Conservation (phyloP, 1,284 basidiomycete species). For the Athelia sp. region DNA sequence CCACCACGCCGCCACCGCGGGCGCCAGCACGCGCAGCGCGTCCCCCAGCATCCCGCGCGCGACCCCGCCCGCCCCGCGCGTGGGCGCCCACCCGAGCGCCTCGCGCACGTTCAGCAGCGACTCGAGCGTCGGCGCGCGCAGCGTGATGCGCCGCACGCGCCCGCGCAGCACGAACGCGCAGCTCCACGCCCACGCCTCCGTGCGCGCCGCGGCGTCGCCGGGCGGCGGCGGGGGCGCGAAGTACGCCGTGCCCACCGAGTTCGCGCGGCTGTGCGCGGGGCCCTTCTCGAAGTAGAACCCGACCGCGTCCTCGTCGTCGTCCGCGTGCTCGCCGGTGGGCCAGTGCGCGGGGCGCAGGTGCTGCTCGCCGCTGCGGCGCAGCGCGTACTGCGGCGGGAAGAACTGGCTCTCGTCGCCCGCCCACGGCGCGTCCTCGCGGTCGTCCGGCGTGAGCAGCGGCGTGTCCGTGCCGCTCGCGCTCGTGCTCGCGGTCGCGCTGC, state of each 20-base stretch:
- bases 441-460: not conserved
- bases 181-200: constrained; percentile 13
- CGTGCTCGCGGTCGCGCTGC: no score
- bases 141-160: constrained; percentile 19
- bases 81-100: constrained; percentile 8
- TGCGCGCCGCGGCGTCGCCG: not conserved
- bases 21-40: constrained; percentile 30
- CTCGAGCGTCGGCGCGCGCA: constrained; percentile 13
- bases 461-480: not conserved
- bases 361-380: no score
- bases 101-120: not conserved
- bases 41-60: constrained; percentile 27
- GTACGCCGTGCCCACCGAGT: no score
- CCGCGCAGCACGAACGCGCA: constrained; percentile 23
- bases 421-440: not conserved
- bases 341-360: not conserved
- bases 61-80: constrained; percentile 16
- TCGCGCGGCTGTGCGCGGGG: no score
- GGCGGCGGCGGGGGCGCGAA: constrained; percentile 16
- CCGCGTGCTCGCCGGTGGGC: no score
- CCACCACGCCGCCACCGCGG: constrained; percentile 21
- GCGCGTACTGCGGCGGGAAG: not conserved
- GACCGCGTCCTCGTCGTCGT: no score
- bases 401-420: not conserved
- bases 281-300: no score